Conservation (phyloP, 495 filamentous ascomycete species). For the Elaphomyces granulatus region DNA sequence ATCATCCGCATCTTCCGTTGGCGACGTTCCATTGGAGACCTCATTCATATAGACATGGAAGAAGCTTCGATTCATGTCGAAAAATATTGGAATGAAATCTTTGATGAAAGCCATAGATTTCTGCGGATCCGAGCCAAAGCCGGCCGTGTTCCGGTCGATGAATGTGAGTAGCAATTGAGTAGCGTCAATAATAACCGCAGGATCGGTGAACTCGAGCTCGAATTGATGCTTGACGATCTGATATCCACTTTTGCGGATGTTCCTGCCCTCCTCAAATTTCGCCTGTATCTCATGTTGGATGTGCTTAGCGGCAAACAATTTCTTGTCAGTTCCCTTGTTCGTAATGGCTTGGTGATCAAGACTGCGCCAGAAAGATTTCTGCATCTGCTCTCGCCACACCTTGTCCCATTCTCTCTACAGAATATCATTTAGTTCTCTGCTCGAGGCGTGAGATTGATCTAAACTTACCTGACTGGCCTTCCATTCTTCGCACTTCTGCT, state of each 20-base stretch:
- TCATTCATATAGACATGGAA: conserved; percentile 67
- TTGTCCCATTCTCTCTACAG: conserved; percentile 89
- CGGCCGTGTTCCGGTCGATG: conserved; percentile 50
- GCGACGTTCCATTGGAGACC: conserved; percentile 44
- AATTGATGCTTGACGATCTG: conserved; percentile 57
- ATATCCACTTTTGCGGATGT: conserved; percentile 43
- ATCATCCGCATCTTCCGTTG: conserved; percentile 60
- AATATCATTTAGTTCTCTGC: too few relatives aligned
- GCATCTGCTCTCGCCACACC: conserved; percentile 90
- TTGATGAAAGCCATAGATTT: conserved; percentile 72
- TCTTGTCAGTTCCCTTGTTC: conserved; percentile 73
- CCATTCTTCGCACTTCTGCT: conserved; percentile 94
- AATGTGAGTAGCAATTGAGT: conserved; percentile 65
- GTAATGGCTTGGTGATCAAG: conserved; percentile 90
- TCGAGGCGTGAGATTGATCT: too few relatives aligned
- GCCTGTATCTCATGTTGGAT: conserved; percentile 73
- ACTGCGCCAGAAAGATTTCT: conserved; percentile 83
- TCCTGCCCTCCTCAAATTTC: conserved; percentile 73
- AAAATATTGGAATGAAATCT: conserved; percentile 79
- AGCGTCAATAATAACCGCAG: conserved; percentile 66
- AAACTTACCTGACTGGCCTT: conserved; percentile 62
- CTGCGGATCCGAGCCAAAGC: conserved; percentile 56
- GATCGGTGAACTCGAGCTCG: conserved; percentile 54
- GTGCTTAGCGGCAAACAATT: conserved; percentile 72
- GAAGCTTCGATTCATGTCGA: conserved; percentile 60